A percentile compares a stretch with the other conserved stretches of the same genome.
These are phyloP conservation scores for Acer yangbiense DNA, from an alignment of 345 rosid genomes.

Conservation along the genomic window DNA sequence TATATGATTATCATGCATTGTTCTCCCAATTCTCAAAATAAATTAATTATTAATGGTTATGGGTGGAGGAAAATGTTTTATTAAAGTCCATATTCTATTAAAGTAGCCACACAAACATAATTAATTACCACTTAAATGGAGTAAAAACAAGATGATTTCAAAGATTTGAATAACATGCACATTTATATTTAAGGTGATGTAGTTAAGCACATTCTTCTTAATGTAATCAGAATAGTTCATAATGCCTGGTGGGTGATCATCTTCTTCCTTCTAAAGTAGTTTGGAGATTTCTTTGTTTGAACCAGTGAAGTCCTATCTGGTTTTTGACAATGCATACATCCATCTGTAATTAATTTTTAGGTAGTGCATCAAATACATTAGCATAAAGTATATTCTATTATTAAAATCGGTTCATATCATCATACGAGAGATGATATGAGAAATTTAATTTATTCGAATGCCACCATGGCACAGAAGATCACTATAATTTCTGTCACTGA, in stretches of 20 bases:
- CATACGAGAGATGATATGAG: background rate
- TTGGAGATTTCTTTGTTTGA: background rate
- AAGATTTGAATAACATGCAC: too few relatives aligned
- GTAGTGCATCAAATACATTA: background rate
- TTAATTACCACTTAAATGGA: too few relatives aligned
- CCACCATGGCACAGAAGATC: background rate
- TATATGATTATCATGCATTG: background rate
- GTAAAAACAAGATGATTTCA: too few relatives aligned
- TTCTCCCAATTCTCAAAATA: too few relatives aligned
- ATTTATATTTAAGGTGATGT: background rate
- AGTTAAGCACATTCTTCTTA: background rate
- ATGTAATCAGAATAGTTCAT: background rate
- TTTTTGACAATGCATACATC: too few relatives aligned
- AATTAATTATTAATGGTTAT: too few relatives aligned
- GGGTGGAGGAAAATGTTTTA: too few relatives aligned
- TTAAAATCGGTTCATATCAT: too few relatives aligned
- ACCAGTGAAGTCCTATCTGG: background rate
- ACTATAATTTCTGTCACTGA: background rate
- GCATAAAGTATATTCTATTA: background rate
- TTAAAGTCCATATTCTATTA: too few relatives aligned
- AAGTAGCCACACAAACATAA: too few relatives aligned
- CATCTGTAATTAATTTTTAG: background rate
- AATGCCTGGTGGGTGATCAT: background rate
- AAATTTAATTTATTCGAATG: too few relatives aligned
- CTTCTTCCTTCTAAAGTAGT: background rate